Evolutionary conservation across 352 stramenopile genomes (phyloP).

Genomic region (Elongisporangium senticosum): DNA sequence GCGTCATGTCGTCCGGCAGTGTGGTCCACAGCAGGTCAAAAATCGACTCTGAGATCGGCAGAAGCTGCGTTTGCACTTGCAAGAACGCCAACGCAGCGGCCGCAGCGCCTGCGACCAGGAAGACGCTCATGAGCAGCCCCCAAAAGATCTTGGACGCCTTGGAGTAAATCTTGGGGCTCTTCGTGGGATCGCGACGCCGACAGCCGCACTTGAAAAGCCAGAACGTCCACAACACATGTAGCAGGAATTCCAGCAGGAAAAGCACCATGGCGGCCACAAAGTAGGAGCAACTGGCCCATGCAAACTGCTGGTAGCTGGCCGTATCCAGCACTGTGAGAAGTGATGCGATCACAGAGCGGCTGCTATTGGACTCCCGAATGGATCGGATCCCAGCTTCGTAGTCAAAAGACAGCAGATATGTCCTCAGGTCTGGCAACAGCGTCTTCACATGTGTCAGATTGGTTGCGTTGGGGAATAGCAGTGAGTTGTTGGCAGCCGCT

Average conservation of each 20-base stretch:
- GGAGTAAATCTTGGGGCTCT: constrained; percentile 41
- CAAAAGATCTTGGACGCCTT: constrained; percentile 39
- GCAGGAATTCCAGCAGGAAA: constrained; percentile 31
- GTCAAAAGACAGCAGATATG: constrained; percentile 37
- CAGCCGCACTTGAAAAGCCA: constrained; percentile 51
- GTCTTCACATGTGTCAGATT: constrained; percentile 26
- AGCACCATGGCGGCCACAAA: constrained; percentile 17
- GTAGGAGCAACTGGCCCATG: constrained; percentile 27
- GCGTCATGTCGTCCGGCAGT: constrained; percentile 19
- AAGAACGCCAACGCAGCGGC: constrained; percentile 27
- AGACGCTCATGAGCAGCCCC: constrained; percentile 26
- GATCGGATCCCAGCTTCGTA: constrained; percentile 12
- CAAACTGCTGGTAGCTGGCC: constrained; percentile 40
- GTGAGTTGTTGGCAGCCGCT: constrained; percentile 35
- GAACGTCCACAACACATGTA: constrained; percentile 36
- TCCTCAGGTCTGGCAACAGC: constrained; percentile 44
- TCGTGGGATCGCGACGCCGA: constrained; percentile 29
- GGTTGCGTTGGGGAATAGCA: constrained; percentile 26
- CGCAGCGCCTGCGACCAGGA: constrained; percentile 14
- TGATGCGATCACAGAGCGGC: background rate
- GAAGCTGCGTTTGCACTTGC: constrained; percentile 22
- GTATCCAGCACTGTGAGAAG: constrained; percentile 19
- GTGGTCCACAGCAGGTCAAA: constrained; percentile 17
- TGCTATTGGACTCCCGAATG: constrained; percentile 8
- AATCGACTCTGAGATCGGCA: constrained; percentile 19